These are phyloP conservation scores for Neltuma alba DNA, from an alignment of 306 rosid genomes.

Conservation along the genomic window DNA sequence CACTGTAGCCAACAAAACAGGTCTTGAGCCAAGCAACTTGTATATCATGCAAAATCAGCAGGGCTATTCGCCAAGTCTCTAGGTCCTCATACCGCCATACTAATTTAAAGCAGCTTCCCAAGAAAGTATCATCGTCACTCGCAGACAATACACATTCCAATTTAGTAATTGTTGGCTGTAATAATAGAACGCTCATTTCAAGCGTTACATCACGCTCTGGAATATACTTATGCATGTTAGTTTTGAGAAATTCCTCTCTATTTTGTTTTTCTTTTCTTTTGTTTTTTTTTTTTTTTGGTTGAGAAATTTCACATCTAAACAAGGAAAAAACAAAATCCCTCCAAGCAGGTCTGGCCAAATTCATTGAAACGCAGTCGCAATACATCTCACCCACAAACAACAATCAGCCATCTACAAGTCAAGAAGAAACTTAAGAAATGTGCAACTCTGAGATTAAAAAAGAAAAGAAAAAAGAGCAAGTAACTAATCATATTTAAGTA, in stretches of 20 bases:
- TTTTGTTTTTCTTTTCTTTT: too few relatives aligned
- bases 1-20: background rate
- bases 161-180: background rate
- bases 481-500: background rate
- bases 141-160: background rate
- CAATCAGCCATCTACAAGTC: slow-evolving; percentile 89
- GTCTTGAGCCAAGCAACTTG: background rate
- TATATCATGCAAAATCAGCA: background rate
- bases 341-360: slow-evolving; percentile 53
- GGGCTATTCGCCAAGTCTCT: background rate
- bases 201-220: background rate
- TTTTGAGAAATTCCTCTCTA: background rate
- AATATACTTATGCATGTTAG: background rate
- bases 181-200: background rate
- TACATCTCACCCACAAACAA: slow-evolving; percentile 63
- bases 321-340: slow-evolving; percentile 5
- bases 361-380: slow-evolving; percentile 51
- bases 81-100: background rate
- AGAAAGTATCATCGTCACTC: background rate
- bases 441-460: slow-evolving; percentile 23
- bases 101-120: background rate
- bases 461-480: slow-evolving; percentile 10
- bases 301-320: slow-evolving; percentile 31
- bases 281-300: too few relatives aligned
- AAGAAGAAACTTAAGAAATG: slow-evolving; percentile 35